phyloP scores from a whole-genome alignment of 768 basidiomycete genomes.

The Termitomyces sp. region DNA sequence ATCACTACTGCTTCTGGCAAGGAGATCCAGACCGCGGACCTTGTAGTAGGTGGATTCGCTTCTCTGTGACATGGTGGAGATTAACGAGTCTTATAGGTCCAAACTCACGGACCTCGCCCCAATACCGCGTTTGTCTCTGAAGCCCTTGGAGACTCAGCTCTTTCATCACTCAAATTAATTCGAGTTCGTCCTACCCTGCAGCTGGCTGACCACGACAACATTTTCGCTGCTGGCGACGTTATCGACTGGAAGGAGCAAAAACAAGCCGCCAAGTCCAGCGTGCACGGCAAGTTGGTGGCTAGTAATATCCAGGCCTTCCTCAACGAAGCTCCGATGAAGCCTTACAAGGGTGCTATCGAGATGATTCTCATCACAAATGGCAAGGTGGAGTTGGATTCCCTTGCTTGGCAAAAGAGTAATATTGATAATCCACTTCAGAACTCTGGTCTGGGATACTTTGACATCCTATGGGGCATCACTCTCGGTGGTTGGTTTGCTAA shows the following conservation, averaged over 20 bases:
- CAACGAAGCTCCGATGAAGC: slow-evolving; percentile 23
- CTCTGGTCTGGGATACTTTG: slow-evolving; percentile 36
- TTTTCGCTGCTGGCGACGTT: slow-evolving; percentile 66
- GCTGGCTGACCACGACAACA: slow-evolving; percentile 39
- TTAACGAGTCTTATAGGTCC: slow-evolving; percentile 20
- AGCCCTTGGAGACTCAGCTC: slow-evolving; percentile 30
- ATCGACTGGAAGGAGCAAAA: slow-evolving; percentile 65
- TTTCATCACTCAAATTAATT: slow-evolving; percentile 36
- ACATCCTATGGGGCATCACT: slow-evolving; percentile 40
- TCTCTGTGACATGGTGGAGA: neutral
- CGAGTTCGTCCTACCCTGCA: slow-evolving; percentile 56
- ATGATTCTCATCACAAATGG: slow-evolving; percentile 53
- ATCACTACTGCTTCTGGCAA: slow-evolving; percentile 48
- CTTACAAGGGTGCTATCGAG: slow-evolving; percentile 47
- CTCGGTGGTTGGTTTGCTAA: slow-evolving; percentile 40
- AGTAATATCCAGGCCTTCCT: slow-evolving; percentile 46
- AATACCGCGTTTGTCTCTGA: slow-evolving; percentile 45
- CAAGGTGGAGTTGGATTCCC: slow-evolving; percentile 29
- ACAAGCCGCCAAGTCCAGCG: slow-evolving; percentile 37
- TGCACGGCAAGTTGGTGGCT: slow-evolving; percentile 40
- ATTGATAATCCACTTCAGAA: slow-evolving; percentile 21
- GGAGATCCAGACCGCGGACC: slow-evolving; percentile 40
- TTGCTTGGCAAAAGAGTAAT: neutral
- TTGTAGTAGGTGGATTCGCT: slow-evolving; percentile 45
- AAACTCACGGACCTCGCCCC: slow-evolving; percentile 37